Conservation (phyloP, 1,284 basidiomycete genomes). For the Mixia osmundae region DNA sequence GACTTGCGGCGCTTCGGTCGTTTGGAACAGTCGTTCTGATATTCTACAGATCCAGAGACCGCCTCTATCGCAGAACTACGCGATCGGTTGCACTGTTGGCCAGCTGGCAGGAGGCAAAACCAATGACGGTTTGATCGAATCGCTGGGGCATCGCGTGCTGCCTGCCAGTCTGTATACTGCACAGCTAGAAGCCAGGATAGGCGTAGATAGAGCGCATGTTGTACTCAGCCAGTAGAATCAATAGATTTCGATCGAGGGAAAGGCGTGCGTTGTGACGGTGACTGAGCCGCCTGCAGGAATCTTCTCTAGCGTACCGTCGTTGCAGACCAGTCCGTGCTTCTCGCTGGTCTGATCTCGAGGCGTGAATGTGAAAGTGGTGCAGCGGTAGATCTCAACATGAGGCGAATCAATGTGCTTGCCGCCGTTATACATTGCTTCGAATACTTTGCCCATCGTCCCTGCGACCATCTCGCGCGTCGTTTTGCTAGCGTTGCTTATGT, state of each 20-base stretch:
- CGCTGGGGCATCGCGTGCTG: not conserved
- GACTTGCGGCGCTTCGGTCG: not conserved
- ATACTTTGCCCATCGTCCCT: not conserved
- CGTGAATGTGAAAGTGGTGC: too few relatives aligned
- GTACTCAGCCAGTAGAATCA: too few relatives aligned
- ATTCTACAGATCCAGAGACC: not conserved
- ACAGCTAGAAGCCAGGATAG: not conserved
- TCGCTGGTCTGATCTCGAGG: too few relatives aligned
- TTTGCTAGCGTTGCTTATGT: not conserved
- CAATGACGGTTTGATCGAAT: not conserved
- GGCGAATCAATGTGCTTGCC: conserved; percentile 2
- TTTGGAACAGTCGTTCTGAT: not conserved
- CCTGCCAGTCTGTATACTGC: not conserved
- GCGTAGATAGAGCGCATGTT: not conserved
- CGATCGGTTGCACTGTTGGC: not conserved
- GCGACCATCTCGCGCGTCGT: not conserved
- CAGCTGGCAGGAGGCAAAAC: not conserved
- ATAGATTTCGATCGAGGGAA: too few relatives aligned
- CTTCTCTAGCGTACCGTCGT: too few relatives aligned
- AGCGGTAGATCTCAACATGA: too few relatives aligned
- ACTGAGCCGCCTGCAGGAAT: too few relatives aligned
- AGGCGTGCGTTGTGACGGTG: too few relatives aligned
- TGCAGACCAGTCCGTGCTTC: too few relatives aligned
- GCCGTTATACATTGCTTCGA: not conserved
- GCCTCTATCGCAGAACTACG: not conserved